A percentile compares a stretch with the other conserved stretches of the same genome.
Evolutionary conservation across 2,329 filamentous ascomycete genomes (phyloP).

Genomic region (Ceratocystis diversiconidia): DNA sequence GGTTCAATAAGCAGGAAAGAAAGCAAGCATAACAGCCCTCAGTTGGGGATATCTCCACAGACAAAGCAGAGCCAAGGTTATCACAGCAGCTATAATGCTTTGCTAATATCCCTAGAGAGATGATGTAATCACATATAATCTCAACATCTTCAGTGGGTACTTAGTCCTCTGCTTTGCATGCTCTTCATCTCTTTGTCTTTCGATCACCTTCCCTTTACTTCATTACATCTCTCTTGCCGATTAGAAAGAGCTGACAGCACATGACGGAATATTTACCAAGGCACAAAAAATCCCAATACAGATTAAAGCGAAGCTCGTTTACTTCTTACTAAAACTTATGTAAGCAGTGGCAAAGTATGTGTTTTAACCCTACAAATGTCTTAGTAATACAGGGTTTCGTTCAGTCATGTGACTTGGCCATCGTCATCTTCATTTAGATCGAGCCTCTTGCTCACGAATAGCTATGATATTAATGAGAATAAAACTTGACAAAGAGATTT

Average conservation of each 20-base stretch:
- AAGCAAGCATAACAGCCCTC: no score
- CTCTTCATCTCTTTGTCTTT: background rate
- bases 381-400: background rate
- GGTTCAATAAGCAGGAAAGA: no score
- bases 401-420: background rate
- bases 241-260: constrained; percentile 17
- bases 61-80: background rate
- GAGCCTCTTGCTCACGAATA: no score
- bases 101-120: background rate
- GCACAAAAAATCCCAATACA: no score
- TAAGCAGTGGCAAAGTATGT: background rate
- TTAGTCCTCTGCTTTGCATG: background rate
- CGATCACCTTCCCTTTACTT: background rate
- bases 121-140: background rate
- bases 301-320: background rate
- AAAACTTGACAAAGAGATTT: no score
- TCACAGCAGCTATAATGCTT: background rate
- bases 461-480: no score
- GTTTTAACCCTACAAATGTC: background rate
- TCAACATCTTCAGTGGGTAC: background rate
- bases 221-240: background rate
- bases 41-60: no score
- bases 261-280: background rate
- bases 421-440: background rate
- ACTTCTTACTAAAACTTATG: background rate